Evolutionary conservation across 352 stramenopile species (phyloP), one percentile per base, ranked within the genome.

Genomic region (Phytophthora europaea): DNA sequence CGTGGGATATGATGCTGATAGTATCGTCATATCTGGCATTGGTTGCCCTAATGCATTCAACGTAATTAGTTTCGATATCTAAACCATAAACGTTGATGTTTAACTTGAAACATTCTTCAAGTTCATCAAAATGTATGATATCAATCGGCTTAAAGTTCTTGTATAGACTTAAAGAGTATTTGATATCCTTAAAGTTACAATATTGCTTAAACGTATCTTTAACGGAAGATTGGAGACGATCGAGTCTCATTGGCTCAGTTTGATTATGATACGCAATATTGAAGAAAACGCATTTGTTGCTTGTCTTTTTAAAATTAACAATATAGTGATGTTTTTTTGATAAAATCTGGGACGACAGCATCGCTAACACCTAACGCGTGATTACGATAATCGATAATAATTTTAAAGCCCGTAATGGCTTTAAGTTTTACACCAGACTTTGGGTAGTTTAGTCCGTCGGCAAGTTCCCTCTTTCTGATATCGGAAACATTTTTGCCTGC

Each of bases 21-120:
- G 26, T 31, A 4, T 31, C 26, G 26, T 31, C 26, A 31, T 31
- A 31, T 31, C 6, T 31, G 7, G 26, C 26, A 31, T 31, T 31
- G 26, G 26, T 31, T 31, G 26, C 3, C 26, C 26, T 31, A 4
- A 43, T 43, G 6, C 36, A 43, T 43, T 43, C 2, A 43, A 43
- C 36, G 15, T 6, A 15, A 10, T 15, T 15, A 16, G 36, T 43
- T 15, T 43, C 36, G 8, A 43, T 16, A 43, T 43, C 36, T 43
- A 16, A 16, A 16, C 15, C 13, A 43, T 43, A 15, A 15, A 43
- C n/a, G n/a, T n/a, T n/a, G n/a, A n/a, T n/a, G n/a, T n/a, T n/a
- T n/a, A n/a, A n/a, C n/a, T n/a, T n/a, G 2, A 73, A 57, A 45
- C 59, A 65, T 12, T 65, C 59, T 12, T 65, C 59, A 50, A 66